Base-by-base conservation (phyloP, 2,329 filamentous ascomycete species). In the Diaporthe citrichinensis region DNA sequence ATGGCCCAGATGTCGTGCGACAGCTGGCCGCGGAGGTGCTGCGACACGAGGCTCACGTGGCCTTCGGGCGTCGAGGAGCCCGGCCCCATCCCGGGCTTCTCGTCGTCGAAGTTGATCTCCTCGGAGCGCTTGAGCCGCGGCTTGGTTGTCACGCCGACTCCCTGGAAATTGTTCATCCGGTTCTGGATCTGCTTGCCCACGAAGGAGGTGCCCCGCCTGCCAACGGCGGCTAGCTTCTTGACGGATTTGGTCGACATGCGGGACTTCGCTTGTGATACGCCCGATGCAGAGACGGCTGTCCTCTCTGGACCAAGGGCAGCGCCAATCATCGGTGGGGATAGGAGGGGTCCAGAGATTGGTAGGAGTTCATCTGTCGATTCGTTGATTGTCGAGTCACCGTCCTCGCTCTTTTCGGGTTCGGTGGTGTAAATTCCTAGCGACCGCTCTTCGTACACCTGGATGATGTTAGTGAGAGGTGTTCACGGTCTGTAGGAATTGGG, bases 1-100 rank as follows among this genome's bases (percentile, higher is more conserved):
- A 94, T 89, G 84, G 88, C 91, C 92, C 92, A 93, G 23, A 94
- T 84, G 79, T 94, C 92, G 80, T 93, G 91, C 41, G 90, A 89
- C 2, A 94, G 86, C 81, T 94, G 92, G 8, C 88, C 88, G n/a
- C 90, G 88, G 31, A 93, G 84, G 80, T 93, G 91, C 76, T 89
- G 86, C 49, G 71, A 77, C 14, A 77, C 75, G 7, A 78, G 76
- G 55, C 76, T 78, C 34, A 76, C 73, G 25, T 76, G 71, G n/a
- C 78, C 79, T 49, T 78, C 78, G 46, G 72, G 75, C 12, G 61
- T 73, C 28, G 51, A 31, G 12, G 46, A 20, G 20, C 57, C 31
- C 31, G 31, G 76, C 6, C 71, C 74, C 20, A n/a, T n/a, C 77
- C 36, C 39, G n/a, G 39, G 39, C 25, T 58, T 71, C 17, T 44